A percentile compares a stretch with the other conserved stretches of the same genome.
Conservation (phyloP, 2,329 filamentous ascomycete genomes). For the Fusarium goolgardi region DNA sequence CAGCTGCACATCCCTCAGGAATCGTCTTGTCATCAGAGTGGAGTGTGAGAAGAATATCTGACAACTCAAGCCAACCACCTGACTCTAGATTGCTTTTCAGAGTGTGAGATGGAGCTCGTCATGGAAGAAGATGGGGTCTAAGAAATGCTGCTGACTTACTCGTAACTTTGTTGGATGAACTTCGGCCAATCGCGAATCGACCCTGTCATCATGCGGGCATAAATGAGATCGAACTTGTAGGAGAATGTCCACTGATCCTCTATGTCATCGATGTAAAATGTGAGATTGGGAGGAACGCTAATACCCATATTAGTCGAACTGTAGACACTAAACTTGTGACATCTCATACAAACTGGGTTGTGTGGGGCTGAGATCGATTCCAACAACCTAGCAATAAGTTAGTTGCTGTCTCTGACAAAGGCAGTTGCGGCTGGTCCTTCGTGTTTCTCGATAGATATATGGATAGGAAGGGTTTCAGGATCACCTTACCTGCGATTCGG, state of each 20-base stretch:
- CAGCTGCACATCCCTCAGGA: conserved; percentile 43
- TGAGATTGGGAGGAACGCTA: conserved; percentile 61
- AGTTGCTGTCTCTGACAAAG: neutral
- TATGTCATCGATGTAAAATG: conserved; percentile 60
- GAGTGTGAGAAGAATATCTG: conserved; percentile 56
- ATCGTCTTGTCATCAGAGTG: conserved; percentile 58
- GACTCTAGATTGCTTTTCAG: conserved; percentile 50
- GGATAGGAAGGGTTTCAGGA: rapidly evolving
- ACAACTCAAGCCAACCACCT: conserved; percentile 58
- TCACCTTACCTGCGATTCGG: conserved; percentile 44
- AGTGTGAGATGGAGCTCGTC: neutral
- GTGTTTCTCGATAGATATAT: too few species aligned
- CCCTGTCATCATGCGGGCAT: conserved; percentile 54
- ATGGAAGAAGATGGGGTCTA: neutral
- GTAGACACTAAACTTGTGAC: rapidly evolving
- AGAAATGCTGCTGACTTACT: conserved; percentile 11
- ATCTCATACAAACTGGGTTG: conserved; percentile 52
- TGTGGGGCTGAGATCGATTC: conserved; percentile 57
- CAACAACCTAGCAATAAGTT: conserved; percentile 47
- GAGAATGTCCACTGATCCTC: conserved; percentile 55
- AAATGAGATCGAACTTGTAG: conserved; percentile 57
- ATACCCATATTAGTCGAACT: neutral
- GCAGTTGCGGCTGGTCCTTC: rapidly evolving
- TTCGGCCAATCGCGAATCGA: conserved; percentile 52
- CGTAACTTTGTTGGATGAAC: conserved; percentile 53